Evolutionary conservation across 2,329 filamentous ascomycete genomes (phyloP), one percentile per base, ranked within the genome.

Genomic region (Delphinella strobiligena): DNA sequence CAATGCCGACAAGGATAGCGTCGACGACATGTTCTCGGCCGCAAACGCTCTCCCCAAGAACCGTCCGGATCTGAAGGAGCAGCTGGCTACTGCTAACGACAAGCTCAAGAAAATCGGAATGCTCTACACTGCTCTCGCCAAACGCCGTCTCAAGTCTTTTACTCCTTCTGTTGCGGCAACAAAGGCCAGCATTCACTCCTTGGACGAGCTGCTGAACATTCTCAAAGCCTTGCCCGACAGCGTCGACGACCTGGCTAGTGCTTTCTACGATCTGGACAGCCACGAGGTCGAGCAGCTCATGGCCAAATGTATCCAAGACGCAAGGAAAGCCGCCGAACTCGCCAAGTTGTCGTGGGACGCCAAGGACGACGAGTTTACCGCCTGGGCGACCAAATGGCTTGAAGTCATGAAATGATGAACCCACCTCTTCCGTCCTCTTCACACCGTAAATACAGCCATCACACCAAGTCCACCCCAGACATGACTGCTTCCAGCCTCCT

Each of bases 321-420:
- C 80, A 0, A 71, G 72, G 47, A 63, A 60, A 1, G 72, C 69
- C 0, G 68, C 72, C 0, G 68, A 74, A 41, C 53, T 79, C 35
- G 59, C 84, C 10, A 63, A 64, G 36, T 62, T 67, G 43, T 67
- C 69, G 15, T 88, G 82, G 82, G 61, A 71, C 2, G 78, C 71
- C 0, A 60, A 71, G 34, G 68, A 73, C 14, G 87, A 94, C 51
- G 83, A 81, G 51, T 93, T 93, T 53, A 81, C 78, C 0, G 66
- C 72, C 12, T 93, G 87, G 87, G 75, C 71, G n/a, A 66, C 63
- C 36, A 74, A 71, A 37, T 77, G 71, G 71, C 43, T 53, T 27
- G 53, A 54, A n/a, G 52, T 54, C 5, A 47, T 59, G 22, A 46
- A 42, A 36, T 40, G n/a, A n/a, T n/a, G n/a, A n/a, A n/a, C n/a